These are phyloP conservation scores for Haematococcus lacustris DNA, from an alignment of 139 green algal species.

Conservation along the genomic window DNA sequence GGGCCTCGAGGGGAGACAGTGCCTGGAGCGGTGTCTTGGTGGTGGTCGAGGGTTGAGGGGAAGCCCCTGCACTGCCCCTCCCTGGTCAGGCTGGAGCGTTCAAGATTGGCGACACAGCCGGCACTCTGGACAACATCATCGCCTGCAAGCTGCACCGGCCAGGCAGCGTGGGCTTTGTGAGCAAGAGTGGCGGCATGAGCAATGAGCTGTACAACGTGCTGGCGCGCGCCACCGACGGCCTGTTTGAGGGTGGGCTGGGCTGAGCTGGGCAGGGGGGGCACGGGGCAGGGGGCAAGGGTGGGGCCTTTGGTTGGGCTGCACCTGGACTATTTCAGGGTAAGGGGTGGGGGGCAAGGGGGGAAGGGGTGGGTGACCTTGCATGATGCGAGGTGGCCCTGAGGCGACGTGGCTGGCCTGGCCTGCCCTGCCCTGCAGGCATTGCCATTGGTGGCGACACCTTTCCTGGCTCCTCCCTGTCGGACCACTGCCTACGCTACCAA, in stretches of 20 bases:
- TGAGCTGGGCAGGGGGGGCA: too few species aligned
- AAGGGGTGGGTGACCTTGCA: too few species aligned
- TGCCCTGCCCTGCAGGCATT: slow-evolving; percentile 55
- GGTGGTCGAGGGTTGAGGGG: too few species aligned
- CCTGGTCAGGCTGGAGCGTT: slow-evolving; percentile 91
- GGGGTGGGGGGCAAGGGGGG: too few species aligned
- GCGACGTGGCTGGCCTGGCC: too few species aligned
- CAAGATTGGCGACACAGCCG: slow-evolving; percentile 91
- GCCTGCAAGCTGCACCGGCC: slow-evolving; percentile 62
- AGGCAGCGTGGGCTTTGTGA: slow-evolving; percentile 87
- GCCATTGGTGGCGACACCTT: slow-evolving; percentile 90
- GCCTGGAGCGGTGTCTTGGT: too few species aligned
- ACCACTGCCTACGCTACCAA: slow-evolving; percentile 89
- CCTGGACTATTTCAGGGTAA: not conserved
- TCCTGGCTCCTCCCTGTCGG: slow-evolving; percentile 82
- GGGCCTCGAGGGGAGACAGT: too few species aligned
- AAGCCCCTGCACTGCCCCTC: too few species aligned
- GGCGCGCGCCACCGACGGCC: slow-evolving; percentile 77
- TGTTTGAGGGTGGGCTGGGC: slow-evolving; percentile 74
- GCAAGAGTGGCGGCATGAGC: slow-evolving; percentile 88
- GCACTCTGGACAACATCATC: slow-evolving; percentile 94
- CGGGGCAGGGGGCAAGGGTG: too few species aligned
- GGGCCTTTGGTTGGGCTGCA: too few species aligned
- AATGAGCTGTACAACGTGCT: slow-evolving; percentile 97
- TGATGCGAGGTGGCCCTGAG: too few species aligned